phyloP scores from a whole-genome alignment of 345 rosid species.

The Limnanthes douglasii region DNA sequence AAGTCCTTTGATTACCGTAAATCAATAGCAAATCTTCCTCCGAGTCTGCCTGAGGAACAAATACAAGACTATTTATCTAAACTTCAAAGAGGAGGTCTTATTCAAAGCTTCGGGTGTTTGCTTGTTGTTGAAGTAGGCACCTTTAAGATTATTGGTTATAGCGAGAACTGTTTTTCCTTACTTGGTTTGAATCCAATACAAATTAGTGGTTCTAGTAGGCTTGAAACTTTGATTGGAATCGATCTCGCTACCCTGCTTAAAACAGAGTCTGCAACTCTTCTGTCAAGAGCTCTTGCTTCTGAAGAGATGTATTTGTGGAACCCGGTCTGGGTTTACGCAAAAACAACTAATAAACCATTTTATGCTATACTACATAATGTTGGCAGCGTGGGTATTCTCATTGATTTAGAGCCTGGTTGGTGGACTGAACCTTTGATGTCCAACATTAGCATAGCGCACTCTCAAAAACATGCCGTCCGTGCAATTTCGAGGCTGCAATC shows the following conservation, averaged over 20 bases:
- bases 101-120: constrained; percentile 52
- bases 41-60: constrained; percentile 29
- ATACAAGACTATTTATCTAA: constrained; percentile 29
- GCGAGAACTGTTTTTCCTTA: constrained; percentile 39
- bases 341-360: constrained; percentile 41
- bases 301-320: constrained; percentile 56
- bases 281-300: constrained; percentile 49
- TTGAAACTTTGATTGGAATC: constrained; percentile 53
- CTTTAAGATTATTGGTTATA: constrained; percentile 29
- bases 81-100: constrained; percentile 45
- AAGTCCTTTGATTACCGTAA: constrained; percentile 38
- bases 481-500: constrained; percentile 82
- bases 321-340: constrained; percentile 56
- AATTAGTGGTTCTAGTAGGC: no score
- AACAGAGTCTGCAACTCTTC: constrained; percentile 35
- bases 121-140: constrained; percentile 34
- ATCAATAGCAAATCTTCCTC: constrained; percentile 25
- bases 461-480: constrained; percentile 68
- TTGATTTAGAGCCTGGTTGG: constrained; percentile 76
- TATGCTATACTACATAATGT: constrained; percentile 70
- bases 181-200: constrained; percentile 18
- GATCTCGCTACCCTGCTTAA: constrained; percentile 59
- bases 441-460: constrained; percentile 69
- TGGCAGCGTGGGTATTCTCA: constrained; percentile 64
- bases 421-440: constrained; percentile 46